Percentiles rank a stretch among this genome's conserved stretches.
Evolutionary conservation across 345 rosid species (phyloP).

Genomic region (Salix purpurea): DNA sequence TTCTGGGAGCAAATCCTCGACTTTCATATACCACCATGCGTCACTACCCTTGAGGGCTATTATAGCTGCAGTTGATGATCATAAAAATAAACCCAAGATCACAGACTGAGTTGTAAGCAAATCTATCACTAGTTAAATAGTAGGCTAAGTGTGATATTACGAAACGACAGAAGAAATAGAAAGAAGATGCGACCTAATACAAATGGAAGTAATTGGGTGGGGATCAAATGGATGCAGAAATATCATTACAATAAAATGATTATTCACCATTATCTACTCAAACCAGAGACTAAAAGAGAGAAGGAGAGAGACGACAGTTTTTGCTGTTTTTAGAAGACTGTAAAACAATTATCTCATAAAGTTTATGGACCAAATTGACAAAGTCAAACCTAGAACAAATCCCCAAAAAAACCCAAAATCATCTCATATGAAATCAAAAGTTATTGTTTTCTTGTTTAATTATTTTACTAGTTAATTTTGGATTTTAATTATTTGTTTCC

Average conservation of each 20-base stretch:
- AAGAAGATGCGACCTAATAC: background rate
- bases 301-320: background rate
- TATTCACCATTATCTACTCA: background rate
- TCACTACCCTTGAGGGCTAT: conserved; percentile 80
- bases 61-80: conserved; percentile 48
- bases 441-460: too few species aligned
- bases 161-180: background rate
- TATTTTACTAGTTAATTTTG: too few species aligned
- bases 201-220: background rate
- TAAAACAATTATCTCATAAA: too few species aligned
- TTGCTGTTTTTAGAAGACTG: conserved; percentile 2
- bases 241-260: background rate
- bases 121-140: background rate
- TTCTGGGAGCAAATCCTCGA: conserved; percentile 79
- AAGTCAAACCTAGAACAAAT: too few species aligned
- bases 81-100: conserved; percentile 4
- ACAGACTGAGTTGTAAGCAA: background rate
- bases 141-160: background rate
- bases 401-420: too few species aligned
- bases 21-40: conserved; percentile 96
- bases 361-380: too few species aligned
- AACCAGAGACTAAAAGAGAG: background rate
- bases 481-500: too few species aligned
- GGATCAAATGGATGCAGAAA: background rate
- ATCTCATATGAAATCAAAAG: too few species aligned